Evolutionary conservation across 139 green algal species (phyloP).

Genomic region (Protoeuglena noctilucae): DNA sequence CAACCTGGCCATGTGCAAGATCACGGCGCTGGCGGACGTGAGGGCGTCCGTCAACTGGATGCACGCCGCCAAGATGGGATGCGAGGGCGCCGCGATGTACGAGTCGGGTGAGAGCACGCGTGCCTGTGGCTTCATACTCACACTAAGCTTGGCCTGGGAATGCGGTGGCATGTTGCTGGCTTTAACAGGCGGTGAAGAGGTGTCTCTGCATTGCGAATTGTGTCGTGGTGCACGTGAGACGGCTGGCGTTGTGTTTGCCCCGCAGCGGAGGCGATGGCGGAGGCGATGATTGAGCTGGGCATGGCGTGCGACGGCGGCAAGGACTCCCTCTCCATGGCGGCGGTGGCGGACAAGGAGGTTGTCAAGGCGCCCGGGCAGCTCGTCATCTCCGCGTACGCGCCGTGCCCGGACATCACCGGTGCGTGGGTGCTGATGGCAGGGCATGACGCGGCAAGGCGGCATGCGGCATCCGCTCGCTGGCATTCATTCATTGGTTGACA

Average conservation of each 20-base stretch:
- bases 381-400: conserved; percentile 84
- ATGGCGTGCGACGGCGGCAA: conserved; percentile 95
- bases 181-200: no score
- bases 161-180: no score
- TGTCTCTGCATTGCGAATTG: no score
- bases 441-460: no score
- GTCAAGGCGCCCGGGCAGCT: conserved; percentile 93
- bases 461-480: no score
- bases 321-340: conserved; percentile 95
- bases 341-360: conserved; percentile 53
- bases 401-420: conserved; percentile 88
- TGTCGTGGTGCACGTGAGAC: no score
- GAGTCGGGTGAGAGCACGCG: no score
- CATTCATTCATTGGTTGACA: neutral
- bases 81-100: conserved; percentile 89
- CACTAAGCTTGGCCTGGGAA: no score
- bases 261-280: conserved; percentile 10
- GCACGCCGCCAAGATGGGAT: conserved; percentile 92
- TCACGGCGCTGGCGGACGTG: conserved; percentile 65
- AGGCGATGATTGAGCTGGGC: conserved; percentile 67
- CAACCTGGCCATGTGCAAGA: conserved; percentile 57
- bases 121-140: no score
- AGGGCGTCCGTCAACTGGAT: conserved; percentile 98
- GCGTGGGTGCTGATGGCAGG: no score
- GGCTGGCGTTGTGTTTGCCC: no score